Conservation (phyloP, 805 yeast species). For the Candida morakotiae region DNA sequence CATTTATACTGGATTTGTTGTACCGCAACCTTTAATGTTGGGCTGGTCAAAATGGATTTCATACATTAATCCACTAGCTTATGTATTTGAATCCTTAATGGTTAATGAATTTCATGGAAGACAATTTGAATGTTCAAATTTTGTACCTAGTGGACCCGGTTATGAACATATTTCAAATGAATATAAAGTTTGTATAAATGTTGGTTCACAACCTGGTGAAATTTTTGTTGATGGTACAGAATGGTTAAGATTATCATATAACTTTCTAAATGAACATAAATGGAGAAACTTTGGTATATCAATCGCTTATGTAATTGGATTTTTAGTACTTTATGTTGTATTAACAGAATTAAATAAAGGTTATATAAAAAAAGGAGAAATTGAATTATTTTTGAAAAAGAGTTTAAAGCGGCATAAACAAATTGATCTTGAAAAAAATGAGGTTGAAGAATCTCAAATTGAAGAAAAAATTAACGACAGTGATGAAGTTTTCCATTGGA, state of each 20-base stretch:
- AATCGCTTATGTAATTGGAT: constrained; percentile 46
- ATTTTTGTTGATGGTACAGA: constrained; percentile 52
- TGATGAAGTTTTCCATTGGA: constrained; percentile 39
- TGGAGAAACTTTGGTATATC: constrained; percentile 80
- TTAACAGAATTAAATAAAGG: constrained; percentile 37
- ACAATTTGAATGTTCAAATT: constrained; percentile 47
- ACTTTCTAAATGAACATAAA: constrained; percentile 52
- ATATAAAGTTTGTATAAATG: constrained; percentile 42
- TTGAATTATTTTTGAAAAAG: constrained; percentile 22
- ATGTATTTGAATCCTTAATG: constrained; percentile 53
- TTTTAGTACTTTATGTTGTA: constrained; percentile 28
- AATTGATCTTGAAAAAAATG: too few relatives aligned
- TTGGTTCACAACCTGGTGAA: constrained; percentile 57
- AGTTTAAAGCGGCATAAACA: constrained; percentile 25
- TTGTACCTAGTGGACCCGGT: constrained; percentile 52
- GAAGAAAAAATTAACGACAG: constrained; percentile 22
- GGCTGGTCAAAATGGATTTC: constrained; percentile 61
- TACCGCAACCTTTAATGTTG: constrained; percentile 41
- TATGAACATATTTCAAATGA: constrained; percentile 3
- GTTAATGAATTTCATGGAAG: constrained; percentile 60
- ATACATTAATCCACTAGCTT: constrained; percentile 39
- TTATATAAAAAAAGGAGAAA: constrained; percentile 42
- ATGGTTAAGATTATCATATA: constrained; percentile 46
- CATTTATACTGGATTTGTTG: constrained; percentile 47
- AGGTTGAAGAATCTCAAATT: constrained; percentile 13